phyloP scores from a whole-genome alignment of 2,329 filamentous ascomycete genomes.

The Cytospora schulzeri region DNA sequence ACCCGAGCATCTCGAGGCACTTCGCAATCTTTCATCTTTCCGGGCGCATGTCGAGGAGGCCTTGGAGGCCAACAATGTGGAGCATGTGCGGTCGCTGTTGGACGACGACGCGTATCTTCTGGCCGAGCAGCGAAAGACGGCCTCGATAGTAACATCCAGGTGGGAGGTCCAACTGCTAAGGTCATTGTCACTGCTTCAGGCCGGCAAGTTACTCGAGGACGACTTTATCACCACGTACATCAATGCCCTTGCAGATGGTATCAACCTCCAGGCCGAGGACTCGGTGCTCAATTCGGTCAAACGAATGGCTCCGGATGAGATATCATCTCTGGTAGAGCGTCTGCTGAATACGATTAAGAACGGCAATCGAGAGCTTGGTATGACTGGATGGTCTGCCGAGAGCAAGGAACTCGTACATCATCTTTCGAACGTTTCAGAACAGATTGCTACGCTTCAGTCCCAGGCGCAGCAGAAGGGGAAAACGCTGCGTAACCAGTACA shows the following conservation, averaged over 20 bases:
- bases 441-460: constrained; percentile 50
- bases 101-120: constrained; percentile 61
- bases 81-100: constrained; percentile 55
- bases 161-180: constrained; percentile 49
- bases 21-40: constrained; percentile 72
- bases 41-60: constrained; percentile 53
- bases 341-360: constrained; percentile 42
- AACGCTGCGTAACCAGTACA: constrained; percentile 73
- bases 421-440: constrained; percentile 42
- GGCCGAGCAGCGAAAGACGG: constrained; percentile 34
- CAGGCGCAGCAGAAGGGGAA: constrained; percentile 48
- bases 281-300: constrained; percentile 61
- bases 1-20: constrained; percentile 64
- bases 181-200: constrained; percentile 49
- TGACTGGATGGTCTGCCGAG: constrained; percentile 39
- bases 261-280: constrained; percentile 51
- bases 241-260: constrained; percentile 59
- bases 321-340: constrained; percentile 45
- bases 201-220: constrained; percentile 39
- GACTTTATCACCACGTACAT: constrained; percentile 63
- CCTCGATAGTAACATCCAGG: constrained; percentile 24
- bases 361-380: constrained; percentile 42
- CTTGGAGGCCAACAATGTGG: constrained; percentile 46
- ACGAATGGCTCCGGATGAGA: constrained; percentile 58
- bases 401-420: constrained; percentile 3